Conservation (phyloP, 169 alveolate species). For the Perkinsus marinus region DNA sequence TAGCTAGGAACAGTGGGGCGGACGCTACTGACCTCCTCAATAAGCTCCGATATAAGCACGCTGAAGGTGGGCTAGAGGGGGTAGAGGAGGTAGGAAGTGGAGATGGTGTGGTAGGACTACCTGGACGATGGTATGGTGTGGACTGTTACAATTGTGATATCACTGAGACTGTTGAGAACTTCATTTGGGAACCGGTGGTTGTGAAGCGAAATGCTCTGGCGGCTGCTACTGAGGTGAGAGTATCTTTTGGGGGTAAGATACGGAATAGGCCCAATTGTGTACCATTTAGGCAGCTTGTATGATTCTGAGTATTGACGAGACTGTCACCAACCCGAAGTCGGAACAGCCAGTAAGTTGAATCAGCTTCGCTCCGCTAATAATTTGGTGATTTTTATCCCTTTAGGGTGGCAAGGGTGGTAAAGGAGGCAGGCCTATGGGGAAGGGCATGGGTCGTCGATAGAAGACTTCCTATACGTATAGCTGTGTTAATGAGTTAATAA, state of each 20-base stretch:
- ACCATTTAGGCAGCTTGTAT: conserved; percentile 78
- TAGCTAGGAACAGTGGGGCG: conserved; percentile 92
- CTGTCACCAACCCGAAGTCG: conserved; percentile 76
- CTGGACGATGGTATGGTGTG: conserved; percentile 77
- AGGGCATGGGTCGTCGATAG: background rate
- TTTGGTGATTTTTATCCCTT: background rate
- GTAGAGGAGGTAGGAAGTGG: background rate
- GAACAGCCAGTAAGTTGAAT: background rate
- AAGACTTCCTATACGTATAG: background rate
- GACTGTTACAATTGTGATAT: conserved; percentile 76
- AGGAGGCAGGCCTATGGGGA: background rate
- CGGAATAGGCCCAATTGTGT: background rate
- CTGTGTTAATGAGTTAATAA: background rate
- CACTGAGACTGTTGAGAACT: conserved; percentile 44
- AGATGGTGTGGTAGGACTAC: background rate
- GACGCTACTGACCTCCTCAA: conserved; percentile 83
- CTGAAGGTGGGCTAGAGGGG: conserved; percentile 12
- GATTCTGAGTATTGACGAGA: conserved; percentile 87
- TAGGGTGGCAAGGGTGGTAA: background rate
- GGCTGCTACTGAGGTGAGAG: conserved; percentile 79
- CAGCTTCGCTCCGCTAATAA: background rate
- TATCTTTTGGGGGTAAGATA: background rate
- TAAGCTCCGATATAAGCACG: conserved; percentile 79
- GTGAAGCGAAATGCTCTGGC: conserved; percentile 82
- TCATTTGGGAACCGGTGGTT: conserved; percentile 91